Percentiles rank a stretch among this genome's conserved stretches.
Evolutionary conservation across 2,329 filamentous ascomycete genomes (phyloP).

Genomic region (Escovopsis sp.): DNA sequence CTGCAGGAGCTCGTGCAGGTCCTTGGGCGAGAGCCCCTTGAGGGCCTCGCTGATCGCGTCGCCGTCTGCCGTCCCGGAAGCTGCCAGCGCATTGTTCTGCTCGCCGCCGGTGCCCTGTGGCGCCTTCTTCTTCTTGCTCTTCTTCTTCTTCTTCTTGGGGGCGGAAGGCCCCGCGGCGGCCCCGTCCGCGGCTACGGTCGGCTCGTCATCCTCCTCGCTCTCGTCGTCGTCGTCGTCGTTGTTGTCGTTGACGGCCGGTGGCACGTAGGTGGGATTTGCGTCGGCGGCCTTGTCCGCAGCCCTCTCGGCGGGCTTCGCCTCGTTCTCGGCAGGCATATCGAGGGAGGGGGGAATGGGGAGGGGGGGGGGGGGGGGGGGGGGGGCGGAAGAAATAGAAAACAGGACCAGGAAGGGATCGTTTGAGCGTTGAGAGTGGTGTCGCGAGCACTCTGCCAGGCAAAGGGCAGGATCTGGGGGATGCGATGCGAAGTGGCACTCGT

Average conservation of each 20-base stretch:
- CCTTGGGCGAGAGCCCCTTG: slow-evolving; percentile 36
- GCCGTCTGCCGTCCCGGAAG: too few species aligned
- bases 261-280: too few species aligned
- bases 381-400: background rate
- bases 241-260: slow-evolving; percentile 32
- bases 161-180: slow-evolving; percentile 11
- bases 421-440: too few species aligned
- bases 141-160: slow-evolving; percentile 39
- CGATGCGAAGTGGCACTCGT: background rate
- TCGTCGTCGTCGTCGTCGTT: slow-evolving; percentile 28
- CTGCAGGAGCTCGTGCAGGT: slow-evolving; percentile 50
- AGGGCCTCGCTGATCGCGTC: slow-evolving; percentile 25
- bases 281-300: slow-evolving; percentile 31
- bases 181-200: slow-evolving; percentile 21
- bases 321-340: slow-evolving; percentile 36
- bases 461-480: background rate
- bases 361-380: background rate
- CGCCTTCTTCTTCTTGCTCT: slow-evolving; percentile 50
- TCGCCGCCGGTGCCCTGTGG: slow-evolving; percentile 27
- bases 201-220: slow-evolving; percentile 27
- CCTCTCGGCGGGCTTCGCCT: slow-evolving; percentile 46
- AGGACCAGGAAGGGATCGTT: too few species aligned
- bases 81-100: slow-evolving; percentile 25
- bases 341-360: background rate
- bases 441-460: too few species aligned